Conservation (phyloP, 306 rosid species). For the Trichosanthes cucumerina region DNA sequence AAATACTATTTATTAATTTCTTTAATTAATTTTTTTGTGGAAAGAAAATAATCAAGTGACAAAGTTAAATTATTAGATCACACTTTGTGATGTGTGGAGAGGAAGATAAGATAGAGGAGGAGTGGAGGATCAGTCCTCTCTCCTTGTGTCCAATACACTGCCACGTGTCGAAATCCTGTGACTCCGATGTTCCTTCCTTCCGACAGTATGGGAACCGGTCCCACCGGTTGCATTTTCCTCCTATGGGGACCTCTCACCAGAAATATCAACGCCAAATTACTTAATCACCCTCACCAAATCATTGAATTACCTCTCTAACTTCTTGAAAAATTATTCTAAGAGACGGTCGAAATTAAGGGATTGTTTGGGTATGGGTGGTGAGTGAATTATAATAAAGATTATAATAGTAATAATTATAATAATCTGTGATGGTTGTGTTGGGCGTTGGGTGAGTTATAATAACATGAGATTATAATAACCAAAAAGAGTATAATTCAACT, state of each 20-base stretch:
- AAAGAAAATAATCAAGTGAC: too few relatives aligned
- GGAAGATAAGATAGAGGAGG: constrained; percentile 14
- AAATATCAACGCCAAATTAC: not conserved
- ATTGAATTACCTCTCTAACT: not conserved
- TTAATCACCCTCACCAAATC: not conserved
- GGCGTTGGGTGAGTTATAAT: too few relatives aligned
- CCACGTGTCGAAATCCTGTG: constrained; percentile 4
- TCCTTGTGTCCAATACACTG: constrained; percentile 1
- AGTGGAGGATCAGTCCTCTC: constrained; percentile 6
- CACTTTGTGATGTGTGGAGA: not conserved
- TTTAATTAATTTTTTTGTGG: too few relatives aligned
- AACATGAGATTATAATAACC: too few relatives aligned
- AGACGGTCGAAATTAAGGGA: too few relatives aligned
- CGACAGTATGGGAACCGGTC: constrained; percentile 3
- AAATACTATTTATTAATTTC: too few relatives aligned
- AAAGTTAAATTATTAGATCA: not conserved
- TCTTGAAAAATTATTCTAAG: not conserved
- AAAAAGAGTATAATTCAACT: too few relatives aligned
- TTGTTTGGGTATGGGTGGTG: too few relatives aligned
- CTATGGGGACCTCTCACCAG: not conserved
- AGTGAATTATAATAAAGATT: too few relatives aligned
- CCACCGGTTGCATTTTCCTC: constrained; percentile 1
- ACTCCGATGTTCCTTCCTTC: not conserved
- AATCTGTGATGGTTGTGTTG: too few relatives aligned
- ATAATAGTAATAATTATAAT: too few relatives aligned